Evolutionary conservation across 2,329 filamentous ascomycete genomes (phyloP), one percentile per base, ranked within the genome.

Genomic region (Falciphora oryzae): DNA sequence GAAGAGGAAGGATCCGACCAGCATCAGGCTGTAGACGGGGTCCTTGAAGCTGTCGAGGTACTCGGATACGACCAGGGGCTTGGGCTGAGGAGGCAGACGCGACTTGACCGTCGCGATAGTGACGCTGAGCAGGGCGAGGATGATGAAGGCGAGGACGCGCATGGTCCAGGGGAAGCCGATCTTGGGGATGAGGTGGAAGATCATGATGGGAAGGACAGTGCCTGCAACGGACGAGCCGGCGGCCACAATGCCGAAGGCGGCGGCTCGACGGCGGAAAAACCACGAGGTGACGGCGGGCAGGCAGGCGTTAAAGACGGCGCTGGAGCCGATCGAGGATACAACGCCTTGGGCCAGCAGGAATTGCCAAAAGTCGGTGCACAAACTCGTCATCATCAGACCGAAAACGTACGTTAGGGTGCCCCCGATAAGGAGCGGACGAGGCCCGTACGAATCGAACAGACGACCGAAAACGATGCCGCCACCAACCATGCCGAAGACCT

Each of bases 331-430:
- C 25, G 73, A 69, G 44, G 68, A 67, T 27, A 75, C 70, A 38
- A 79, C 62, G 32, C 71, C 71, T 69, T 79, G 77, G 22, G 76
- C 71, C 5, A 79, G 74, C 65, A 79, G 68, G 68, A 78, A 73
- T 68, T 79, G 77, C 69, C 77, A 79, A 71, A 76, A 79, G 67
- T 76, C 53, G 57, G 70, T 71, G 13, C 70, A 71, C 25, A 88
- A 75, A 53, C 80, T 83, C 1, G 82, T 80, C 82, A 88, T 85
- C 84, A 89, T 88, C 13, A 88, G 71, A 5, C 83, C 82, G 64
- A 88, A 82, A 35, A 85, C 75, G 69, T 85, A 82, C 60, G 84
- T 70, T 56, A 85, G 71, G 1, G 80, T 81, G 61, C 85, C 85
- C 57, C 75, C 66, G 13, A 83, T 59, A 2, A 88, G 73, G 3